Conservation (phyloP, 805 yeast species). For the Metschnikowia amazonensis region DNA sequence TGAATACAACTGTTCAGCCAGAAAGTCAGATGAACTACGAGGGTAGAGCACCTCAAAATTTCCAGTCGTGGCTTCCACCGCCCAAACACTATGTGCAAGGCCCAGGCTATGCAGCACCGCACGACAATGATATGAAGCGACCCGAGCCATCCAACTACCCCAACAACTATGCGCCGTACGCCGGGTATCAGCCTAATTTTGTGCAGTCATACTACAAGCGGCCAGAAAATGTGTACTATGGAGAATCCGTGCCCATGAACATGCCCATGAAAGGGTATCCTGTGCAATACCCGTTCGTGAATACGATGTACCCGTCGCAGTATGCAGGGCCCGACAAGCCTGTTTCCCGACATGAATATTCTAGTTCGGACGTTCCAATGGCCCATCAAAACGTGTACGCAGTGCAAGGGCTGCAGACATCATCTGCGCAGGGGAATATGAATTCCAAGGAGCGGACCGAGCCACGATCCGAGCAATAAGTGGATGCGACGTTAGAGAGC, state of each 20-base stretch:
- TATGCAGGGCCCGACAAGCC: constrained; percentile 2
- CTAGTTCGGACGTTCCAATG: background rate
- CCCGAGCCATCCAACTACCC: background rate
- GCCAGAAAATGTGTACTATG: constrained; percentile 5
- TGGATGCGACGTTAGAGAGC: no score
- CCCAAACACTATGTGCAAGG: constrained; percentile 4
- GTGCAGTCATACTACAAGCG: constrained; percentile 5
- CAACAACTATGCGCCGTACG: constrained; percentile 3
- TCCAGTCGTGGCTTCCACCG: constrained; percentile 4
- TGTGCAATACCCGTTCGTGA: constrained; percentile 8
- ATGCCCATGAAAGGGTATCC: constrained; percentile 1
- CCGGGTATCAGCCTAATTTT: constrained; percentile 3
- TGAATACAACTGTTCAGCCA: background rate
- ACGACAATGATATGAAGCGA: background rate
- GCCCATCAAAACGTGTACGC: background rate
- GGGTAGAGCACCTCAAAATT: background rate
- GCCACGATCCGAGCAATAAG: background rate
- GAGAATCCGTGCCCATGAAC: constrained; percentile 6
- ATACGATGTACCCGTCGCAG: constrained; percentile 3
- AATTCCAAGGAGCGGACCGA: background rate
- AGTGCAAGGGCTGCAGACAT: background rate
- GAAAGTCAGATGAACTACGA: background rate
- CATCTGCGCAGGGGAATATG: background rate
- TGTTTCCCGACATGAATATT: background rate
- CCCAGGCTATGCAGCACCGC: background rate